Base-by-base conservation (phyloP, 352 stramenopile genomes). In the Elongisporangium senticosum region DNA sequence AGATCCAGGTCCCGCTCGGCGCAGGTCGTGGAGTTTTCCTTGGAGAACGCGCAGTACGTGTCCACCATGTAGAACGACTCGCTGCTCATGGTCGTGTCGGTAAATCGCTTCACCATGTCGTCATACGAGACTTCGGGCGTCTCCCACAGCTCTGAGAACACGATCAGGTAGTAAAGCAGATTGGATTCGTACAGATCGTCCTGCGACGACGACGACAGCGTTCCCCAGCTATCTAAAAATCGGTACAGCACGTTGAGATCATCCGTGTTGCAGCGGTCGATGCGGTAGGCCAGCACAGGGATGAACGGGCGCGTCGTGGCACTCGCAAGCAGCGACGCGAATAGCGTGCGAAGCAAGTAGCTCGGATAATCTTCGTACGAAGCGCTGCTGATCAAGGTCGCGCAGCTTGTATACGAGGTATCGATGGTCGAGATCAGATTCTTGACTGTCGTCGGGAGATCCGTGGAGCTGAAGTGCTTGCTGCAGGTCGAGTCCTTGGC, bases 91-190 rank as follows among this genome's bases (percentile, higher is more conserved):
- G 28, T 54, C 4, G 64, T 51, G 37, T 71, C 56, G 3, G 61
- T 71, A 51, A 76, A 83, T 0, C 65, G 49, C 7, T 51, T 19
- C 0, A 55, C 11, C 57, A 85, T 67, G 2, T 57, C 54, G 3
- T 26, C 1, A 1, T 56, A 17, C 3, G 51, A 59, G 6, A 64
- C 64, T 43, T 73, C 47, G 0, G 77, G 77, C 13, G 15, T 66
- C 14, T 81, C 72, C 72, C 75, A 87, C 59, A 83, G 74, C 49
- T 87, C 77, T 0, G 74, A 85, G 50, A 72, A 78, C 4, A 72
- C 65, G 15, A 87, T 64, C 13, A 83, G 61, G 39, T 83, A 65
- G 54, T 85, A 77, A 2, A 81, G 61, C 15, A 83, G 56, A 1
- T 50, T 69, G 2, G 71, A 79, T n/a, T 59, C n/a, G 23, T 65